phyloP scores from a whole-genome alignment of 2,329 filamentous ascomycete species.

The Phoma sp. region DNA sequence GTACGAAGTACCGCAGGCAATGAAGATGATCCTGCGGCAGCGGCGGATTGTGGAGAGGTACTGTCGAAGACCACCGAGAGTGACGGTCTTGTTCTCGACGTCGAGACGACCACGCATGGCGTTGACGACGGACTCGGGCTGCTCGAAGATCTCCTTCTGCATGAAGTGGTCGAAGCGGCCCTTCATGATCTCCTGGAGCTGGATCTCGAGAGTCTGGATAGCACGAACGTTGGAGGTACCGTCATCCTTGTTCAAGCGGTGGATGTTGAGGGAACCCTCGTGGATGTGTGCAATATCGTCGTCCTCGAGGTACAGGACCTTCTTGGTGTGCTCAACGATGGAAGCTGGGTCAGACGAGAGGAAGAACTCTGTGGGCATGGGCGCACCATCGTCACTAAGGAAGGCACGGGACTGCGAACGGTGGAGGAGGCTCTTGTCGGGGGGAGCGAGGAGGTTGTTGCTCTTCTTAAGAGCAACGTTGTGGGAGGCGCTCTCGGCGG shows the following conservation, averaged over 20 bases:
- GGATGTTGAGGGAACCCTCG: conserved; percentile 98
- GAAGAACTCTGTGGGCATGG: conserved; percentile 99
- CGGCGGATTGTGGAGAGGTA: conserved; percentile 97
- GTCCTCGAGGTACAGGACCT: conserved; percentile 99
- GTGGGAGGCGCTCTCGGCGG: conserved; percentile 93
- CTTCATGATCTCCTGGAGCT: conserved; percentile 99
- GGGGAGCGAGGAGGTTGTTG: conserved; percentile 71
- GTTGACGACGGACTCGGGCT: conserved; percentile 98
- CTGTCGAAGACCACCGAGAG: conserved; percentile 90
- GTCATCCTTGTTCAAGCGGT: conserved; percentile 95
- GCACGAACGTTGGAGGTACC: conserved; percentile 95
- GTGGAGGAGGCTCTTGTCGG: conserved; percentile 98
- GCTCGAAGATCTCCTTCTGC: conserved; percentile 99
- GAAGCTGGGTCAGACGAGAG: conserved; percentile 97
- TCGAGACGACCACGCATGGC: conserved; percentile 99
- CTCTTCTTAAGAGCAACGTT: conserved; percentile 94
- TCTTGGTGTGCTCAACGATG: conserved; percentile 99
- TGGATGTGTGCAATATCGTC: conserved; percentile 99
- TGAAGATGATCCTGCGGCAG: conserved; percentile 97
- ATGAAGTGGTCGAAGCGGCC: conserved; percentile 99
- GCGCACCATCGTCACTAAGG: conserved; percentile 97
- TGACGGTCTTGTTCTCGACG: conserved; percentile 90
- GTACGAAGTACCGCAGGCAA: conserved; percentile 97
- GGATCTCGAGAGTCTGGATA: conserved; percentile 97
- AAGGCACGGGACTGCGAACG: conserved; percentile 98